Evolutionary conservation across 2,329 filamentous ascomycete genomes (phyloP).

Genomic region (Nemania sp.): DNA sequence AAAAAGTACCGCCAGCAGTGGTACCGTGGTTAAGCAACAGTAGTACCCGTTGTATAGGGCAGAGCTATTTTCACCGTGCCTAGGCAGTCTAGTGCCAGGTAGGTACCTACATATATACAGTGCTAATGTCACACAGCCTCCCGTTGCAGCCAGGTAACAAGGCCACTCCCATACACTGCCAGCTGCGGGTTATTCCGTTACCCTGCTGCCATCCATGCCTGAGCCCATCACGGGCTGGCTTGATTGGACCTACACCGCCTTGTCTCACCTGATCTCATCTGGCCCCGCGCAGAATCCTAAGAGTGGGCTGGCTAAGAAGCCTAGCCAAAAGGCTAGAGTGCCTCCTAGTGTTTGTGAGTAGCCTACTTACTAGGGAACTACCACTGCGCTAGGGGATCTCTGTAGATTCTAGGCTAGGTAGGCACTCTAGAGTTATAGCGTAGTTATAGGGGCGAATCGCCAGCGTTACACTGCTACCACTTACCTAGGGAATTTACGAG

Average conservation of each 20-base stretch:
- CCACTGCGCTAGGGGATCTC: background rate
- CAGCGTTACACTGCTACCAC: background rate
- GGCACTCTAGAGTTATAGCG: background rate
- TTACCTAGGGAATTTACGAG: too few species aligned
- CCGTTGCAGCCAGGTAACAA: conserved; percentile 4
- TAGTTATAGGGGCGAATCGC: background rate
- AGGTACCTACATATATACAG: background rate
- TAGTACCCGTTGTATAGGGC: conserved; percentile 10
- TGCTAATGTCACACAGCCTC: background rate
- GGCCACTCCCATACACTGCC: background rate
- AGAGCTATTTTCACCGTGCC: background rate
- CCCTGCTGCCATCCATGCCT: background rate
- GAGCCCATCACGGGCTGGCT: conserved; percentile 12
- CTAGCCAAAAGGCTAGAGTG: conserved; percentile 1
- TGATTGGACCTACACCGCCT: conserved; percentile 33
- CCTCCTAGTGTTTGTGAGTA: background rate
- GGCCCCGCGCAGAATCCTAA: conserved; percentile 29
- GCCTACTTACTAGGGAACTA: background rate
- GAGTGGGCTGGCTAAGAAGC: conserved; percentile 30
- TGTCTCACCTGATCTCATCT: conserved; percentile 30
- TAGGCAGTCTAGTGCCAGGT: background rate
- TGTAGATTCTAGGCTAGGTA: too few species aligned
- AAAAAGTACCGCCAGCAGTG: background rate
- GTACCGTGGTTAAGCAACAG: conserved; percentile 5
- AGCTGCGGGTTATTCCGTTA: conserved; percentile 26